Evolutionary conservation across 2,329 filamentous ascomycete genomes (phyloP), one percentile per base, ranked within the genome.

Genomic region (Sporothrix globosa): DNA sequence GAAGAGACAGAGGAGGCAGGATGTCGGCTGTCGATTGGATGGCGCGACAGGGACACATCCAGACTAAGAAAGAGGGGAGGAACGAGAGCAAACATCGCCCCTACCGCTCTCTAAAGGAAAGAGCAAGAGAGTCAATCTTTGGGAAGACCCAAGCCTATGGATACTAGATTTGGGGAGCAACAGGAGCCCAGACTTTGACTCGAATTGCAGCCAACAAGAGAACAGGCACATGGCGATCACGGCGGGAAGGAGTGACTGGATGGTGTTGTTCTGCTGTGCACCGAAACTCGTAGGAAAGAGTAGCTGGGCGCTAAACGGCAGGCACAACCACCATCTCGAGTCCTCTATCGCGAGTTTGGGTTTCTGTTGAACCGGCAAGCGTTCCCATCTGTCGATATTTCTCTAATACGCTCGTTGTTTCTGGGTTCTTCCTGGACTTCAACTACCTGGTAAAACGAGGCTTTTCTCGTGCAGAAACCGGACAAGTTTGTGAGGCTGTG

Each of bases 11-110:
- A 68, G 13, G 48, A 21, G 67, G 34, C 61, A n/a, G 24, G 48
- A 58, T 53, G 14, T 44, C 34, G 39, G 7, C 27, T 65, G 66
- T 54, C 60, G 58, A 69, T 69, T 71, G 66, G 67, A 71, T 65
- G 66, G 48, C 46, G 66, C 50, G 50, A 50, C 34, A 69, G 24
- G 24, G 39, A 48, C 44, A 61, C 24, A 39, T 60, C 69, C 27
- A 44, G 65, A 53, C 21, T 5, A 44, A 54, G n/a, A 41, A 53
- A 58, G 53, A 44, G 54, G 41, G 34, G 53, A 19, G 34, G 54
- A 52, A 21, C 19, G 41, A 58, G 52, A 30, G n/a, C 58, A 34
- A 34, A 46, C 27, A 50, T 68, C 56, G 65, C 66, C 56, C 66
- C 66, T 63, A 39, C 53, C 50, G 3, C 6, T 52, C 39, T 27